Base-by-base conservation (phyloP, 805 yeast species). In the Zygotorulaspora chibaensis region DNA sequence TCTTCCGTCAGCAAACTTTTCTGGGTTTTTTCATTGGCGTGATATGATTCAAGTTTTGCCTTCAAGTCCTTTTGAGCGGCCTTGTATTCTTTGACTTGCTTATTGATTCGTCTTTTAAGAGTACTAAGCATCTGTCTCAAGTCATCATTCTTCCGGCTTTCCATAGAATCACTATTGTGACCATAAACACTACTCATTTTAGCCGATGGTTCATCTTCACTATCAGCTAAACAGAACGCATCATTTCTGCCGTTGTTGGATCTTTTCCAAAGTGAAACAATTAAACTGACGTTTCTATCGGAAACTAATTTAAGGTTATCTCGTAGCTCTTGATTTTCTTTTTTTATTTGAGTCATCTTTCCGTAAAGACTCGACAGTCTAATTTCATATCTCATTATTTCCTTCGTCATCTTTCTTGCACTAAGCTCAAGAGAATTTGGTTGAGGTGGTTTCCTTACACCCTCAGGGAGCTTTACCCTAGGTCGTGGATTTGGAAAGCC, bases 301-400 rank as follows among this genome's bases (percentile, higher is more conserved):
- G 28, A 9, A 20, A 37, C 8, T 11, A 37, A 7, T 25, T 37
- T 37, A 17, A 23, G 28, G 25, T 35, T 12, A 18, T 41, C 40
- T 35, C 46, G 48, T 31, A 50, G 48, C 9, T 38, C 43, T 11
- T 40, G 41, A 35, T 47, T 48, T 23, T 50, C 50, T 28, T 36
- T 43, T 10, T 18, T 34, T 29, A 45, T 31, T 15, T 40, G 40
- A 28, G 30, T 18, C 37, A 53, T 45, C 33, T 42, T 49, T 15
- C 61, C 59, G 25, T 43, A 38, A 16, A 57, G 28, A 10, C 55
- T 40, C 1, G 62, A 50, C 8, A 58, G 17, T 38, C 51, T 49
- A 16, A 55, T 33, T 35, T 59, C 60, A 38, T 57, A 52, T 20
- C 49, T 40, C 46, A 58, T 49, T n/a, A 57, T 38, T 33, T 57